Conservation (phyloP, 2,329 filamentous ascomycete species). For the Sporothrix brasiliensis region DNA sequence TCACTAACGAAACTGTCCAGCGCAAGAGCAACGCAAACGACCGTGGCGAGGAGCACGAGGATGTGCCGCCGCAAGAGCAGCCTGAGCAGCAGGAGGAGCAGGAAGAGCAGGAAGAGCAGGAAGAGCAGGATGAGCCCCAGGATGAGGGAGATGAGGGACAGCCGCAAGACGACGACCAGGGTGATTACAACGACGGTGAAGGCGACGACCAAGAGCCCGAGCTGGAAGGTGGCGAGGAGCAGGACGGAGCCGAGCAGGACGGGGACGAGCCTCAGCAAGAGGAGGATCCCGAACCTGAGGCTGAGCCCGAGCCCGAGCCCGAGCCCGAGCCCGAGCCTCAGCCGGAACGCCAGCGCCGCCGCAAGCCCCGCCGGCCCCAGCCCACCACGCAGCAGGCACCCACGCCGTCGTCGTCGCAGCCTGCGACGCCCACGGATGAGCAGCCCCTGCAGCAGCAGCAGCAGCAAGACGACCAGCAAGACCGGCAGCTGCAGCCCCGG, state of each 20-base stretch:
- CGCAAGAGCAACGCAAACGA: conserved; percentile 12
- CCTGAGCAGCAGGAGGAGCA: conserved; percentile 1
- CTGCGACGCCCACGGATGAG: conserved; percentile 42
- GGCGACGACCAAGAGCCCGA: conserved; percentile 34
- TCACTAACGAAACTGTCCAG: background rate
- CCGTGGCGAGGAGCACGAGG: conserved; percentile 6
- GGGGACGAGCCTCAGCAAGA: conserved; percentile 43
- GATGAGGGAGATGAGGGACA: background rate
- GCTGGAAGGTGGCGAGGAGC: conserved; percentile 27
- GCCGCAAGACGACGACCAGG: background rate
- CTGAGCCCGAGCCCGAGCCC: conserved; percentile 54
- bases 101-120: background rate
- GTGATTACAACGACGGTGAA: conserved; percentile 29
- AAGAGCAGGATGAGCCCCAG: background rate
- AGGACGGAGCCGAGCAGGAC: conserved; percentile 38
- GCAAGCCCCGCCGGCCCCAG: conserved; percentile 67
- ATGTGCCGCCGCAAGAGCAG: background rate
- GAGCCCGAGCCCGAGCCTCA: conserved; percentile 66
- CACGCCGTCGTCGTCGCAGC: conserved; percentile 40
- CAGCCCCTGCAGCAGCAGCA: conserved; percentile 40
- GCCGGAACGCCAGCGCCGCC: conserved; percentile 66
- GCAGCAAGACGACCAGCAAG: conserved; percentile 28
- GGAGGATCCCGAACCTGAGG: no score
- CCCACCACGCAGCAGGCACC: conserved; percentile 52
- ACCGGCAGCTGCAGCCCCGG: conserved; percentile 38